Percentiles rank a stretch among this genome's conserved stretches.
Evolutionary conservation across 805 yeast species (phyloP).

Genomic region (Hanseniaspora nectarophila): DNA sequence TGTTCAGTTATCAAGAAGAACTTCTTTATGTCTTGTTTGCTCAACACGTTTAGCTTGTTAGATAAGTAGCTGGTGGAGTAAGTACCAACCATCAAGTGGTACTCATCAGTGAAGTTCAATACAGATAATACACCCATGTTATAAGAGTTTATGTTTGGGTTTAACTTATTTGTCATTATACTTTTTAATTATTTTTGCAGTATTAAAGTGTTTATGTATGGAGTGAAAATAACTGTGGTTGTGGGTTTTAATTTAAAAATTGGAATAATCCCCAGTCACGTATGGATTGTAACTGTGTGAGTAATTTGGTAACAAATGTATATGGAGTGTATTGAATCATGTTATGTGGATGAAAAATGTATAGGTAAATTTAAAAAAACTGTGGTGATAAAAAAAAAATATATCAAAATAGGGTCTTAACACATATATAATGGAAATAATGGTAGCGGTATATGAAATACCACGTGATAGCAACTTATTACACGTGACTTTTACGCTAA

Average conservation of each 20-base stretch:
- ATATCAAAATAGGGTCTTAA: background rate
- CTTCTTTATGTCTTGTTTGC: background rate
- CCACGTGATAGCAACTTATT: background rate
- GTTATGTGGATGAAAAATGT: no score
- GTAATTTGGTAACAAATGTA: no score
- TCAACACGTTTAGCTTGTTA: conserved; percentile 1
- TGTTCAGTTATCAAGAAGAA: background rate
- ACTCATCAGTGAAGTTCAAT: conserved; percentile 4
- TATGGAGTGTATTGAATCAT: no score
- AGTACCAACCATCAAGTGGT: conserved; percentile 10
- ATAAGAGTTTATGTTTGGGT: background rate
- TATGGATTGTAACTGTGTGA: no score
- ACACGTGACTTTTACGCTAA: no score
- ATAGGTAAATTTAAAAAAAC: background rate
- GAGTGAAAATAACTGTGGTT: background rate
- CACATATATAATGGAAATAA: background rate
- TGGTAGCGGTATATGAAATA: no score
- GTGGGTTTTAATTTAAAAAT: background rate
- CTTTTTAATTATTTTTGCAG: background rate
- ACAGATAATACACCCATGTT: conserved; percentile 14
- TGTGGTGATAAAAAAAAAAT: conserved; percentile 3
- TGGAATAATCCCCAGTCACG: background rate
- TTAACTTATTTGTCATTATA: background rate
- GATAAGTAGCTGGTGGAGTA: conserved; percentile 9
- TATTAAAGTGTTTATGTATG: no score